Base-by-base conservation (phyloP, 2,329 filamentous ascomycete genomes). In the Podosphaera xanthii region DNA sequence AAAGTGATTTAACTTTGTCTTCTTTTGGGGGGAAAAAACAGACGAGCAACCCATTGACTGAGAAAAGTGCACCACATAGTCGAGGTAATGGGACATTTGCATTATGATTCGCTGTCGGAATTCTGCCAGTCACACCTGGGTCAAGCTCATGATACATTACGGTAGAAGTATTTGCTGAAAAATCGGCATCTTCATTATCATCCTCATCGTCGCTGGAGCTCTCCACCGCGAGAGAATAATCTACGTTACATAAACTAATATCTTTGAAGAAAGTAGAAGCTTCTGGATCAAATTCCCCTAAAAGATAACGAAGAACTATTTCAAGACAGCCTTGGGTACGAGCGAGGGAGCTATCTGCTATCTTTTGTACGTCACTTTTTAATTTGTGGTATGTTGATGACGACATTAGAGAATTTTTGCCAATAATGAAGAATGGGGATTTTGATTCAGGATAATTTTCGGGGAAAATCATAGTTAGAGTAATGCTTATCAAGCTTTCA, bases 161-260 rank as follows among this genome's bases (percentile, higher is more conserved):
- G 10, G 75, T 76, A 7, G 67, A 69, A 38, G 66, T 64, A 49
- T 66, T 67, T n/a, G 67, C 63, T 35, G 67, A 67, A 52, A 69
- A 68, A 62, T 69, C 63, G 55, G 90, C 87, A 63, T 90, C 86
- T 61, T 87, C 84, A 62, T 88, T 22, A 62, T 69, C 63, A 57
- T 90, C 87, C 63, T 90, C 86, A 61, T 87, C 84, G 62, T 88
- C 84, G 65, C 86, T 94, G 2, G 88, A 96, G 64, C 87, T 91
- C 63, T 92, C 87, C 60, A 86, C 85, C 36, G 74, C 77, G 42
- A 81, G 70, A 60, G 77, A 78, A 4, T 79, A 66, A 65, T 70
- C 67, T 59, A 79, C 80, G 63, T 86, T 82, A 63, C 81, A 76
- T 9, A 83, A 79, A 53, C 74, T 71, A 55, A 71, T 70, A 69